Conservation (phyloP, 2,329 filamentous ascomycete species). For the Bipolaris cookei region DNA sequence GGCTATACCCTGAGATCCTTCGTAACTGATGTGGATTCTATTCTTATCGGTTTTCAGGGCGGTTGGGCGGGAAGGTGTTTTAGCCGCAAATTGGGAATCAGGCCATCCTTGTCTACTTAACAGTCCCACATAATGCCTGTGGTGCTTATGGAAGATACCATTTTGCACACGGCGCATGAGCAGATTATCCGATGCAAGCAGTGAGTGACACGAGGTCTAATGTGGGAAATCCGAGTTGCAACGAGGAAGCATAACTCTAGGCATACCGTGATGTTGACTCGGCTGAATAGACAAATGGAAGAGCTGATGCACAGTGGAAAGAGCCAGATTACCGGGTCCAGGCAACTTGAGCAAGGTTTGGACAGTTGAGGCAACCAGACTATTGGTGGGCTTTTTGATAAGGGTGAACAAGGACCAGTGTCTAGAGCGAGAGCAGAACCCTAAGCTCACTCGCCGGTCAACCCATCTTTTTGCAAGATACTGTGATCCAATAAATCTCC, state of each 20-base stretch:
- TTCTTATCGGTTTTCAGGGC: slow-evolving; percentile 26
- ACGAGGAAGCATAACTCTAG: neutral
- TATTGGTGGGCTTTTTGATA: neutral
- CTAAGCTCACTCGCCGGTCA: slow-evolving; percentile 7
- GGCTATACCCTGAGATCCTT: slow-evolving; percentile 12
- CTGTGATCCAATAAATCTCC: slow-evolving; percentile 37
- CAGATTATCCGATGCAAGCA: slow-evolving; percentile 14
- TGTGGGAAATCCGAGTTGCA: slow-evolving; percentile 5
- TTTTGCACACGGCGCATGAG: neutral
- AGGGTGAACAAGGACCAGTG: neutral
- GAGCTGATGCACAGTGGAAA: neutral
- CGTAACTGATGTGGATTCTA: slow-evolving; percentile 21
- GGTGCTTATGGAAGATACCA: neutral
- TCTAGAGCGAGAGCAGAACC: neutral
- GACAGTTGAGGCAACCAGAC: neutral
- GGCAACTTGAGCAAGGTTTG: neutral
- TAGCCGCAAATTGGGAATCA: slow-evolving; percentile 37
- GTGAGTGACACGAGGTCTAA: slow-evolving; percentile 6
- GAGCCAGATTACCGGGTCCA: slow-evolving; percentile 1
- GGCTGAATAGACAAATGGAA: slow-evolving; percentile 14
- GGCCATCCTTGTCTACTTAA: slow-evolving; percentile 18
- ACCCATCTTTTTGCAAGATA: slow-evolving; percentile 2
- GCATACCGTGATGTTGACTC: slow-evolving; percentile 12
- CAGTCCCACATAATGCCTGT: neutral
- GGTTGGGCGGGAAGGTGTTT: slow-evolving; percentile 23